Percentiles rank a stretch among this genome's conserved stretches.
Evolutionary conservation across 2,329 filamentous ascomycete genomes (phyloP).

Genomic region (Aspergillus puulaauensis): DNA sequence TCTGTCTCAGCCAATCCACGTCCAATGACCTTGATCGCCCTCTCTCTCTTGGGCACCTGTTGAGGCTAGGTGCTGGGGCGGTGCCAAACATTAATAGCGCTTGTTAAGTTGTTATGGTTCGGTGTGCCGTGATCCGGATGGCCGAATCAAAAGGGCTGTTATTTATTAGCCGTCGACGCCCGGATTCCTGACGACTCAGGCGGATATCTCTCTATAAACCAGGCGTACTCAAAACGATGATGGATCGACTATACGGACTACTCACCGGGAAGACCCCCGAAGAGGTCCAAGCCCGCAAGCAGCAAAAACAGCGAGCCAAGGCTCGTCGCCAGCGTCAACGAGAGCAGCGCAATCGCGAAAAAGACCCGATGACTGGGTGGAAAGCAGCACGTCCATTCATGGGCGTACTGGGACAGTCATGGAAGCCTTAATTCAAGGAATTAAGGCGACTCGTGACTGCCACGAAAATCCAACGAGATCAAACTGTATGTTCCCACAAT

Average conservation of each 20-base stretch:
- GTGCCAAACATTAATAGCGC: too few relatives aligned
- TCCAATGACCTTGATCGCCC: not conserved
- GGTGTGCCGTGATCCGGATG: too few relatives aligned
- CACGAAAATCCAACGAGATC: not conserved
- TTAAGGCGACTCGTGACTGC: not conserved
- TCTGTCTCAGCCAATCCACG: not conserved
- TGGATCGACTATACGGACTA: constrained; percentile 2
- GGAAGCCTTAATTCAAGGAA: not conserved
- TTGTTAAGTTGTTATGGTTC: too few relatives aligned
- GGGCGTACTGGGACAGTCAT: not conserved
- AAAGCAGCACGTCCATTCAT: constrained; percentile 1
- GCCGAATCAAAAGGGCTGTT: not conserved
- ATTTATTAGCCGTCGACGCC: not conserved
- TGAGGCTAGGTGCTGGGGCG: not conserved
- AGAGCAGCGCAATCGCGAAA: constrained; percentile 1
- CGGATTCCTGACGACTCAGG: not conserved
- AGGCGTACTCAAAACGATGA: not conserved
- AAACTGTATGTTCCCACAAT: not conserved
- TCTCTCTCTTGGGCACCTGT: too few relatives aligned
- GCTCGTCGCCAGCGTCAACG: not conserved
- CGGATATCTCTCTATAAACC: not conserved
- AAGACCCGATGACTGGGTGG: not conserved
- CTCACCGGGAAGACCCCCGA: not conserved
- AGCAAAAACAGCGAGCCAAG: not conserved
- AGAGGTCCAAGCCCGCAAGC: not conserved